Percentiles rank a stretch among this genome's conserved stretches.
These are phyloP conservation scores for Saccharomycopsis hybrid DNA, from an alignment of 1,139 yeast genomes.

Conservation along the genomic window DNA sequence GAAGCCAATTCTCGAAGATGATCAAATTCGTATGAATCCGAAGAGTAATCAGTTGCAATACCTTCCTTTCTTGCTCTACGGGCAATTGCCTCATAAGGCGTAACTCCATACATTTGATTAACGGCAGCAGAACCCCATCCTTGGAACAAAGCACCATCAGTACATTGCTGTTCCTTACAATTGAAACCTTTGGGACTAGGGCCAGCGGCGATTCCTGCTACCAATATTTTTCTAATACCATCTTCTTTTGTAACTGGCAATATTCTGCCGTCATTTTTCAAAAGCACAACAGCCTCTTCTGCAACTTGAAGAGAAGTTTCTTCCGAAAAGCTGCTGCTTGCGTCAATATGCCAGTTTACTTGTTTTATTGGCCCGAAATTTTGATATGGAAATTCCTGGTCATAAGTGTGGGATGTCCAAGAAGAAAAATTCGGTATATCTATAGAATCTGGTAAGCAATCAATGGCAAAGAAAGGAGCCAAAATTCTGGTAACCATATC, in stretches of 20 bases:
- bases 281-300: constrained; percentile 48
- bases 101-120: constrained; percentile 44
- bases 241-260: constrained; percentile 37
- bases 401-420: constrained; percentile 52
- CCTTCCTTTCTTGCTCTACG: constrained; percentile 38
- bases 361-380: constrained; percentile 47
- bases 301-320: constrained; percentile 49
- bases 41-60: constrained; percentile 39
- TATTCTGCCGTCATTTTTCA: constrained; percentile 44
- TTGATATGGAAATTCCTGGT: constrained; percentile 46
- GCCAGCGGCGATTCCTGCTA: constrained; percentile 46
- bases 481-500: constrained; percentile 58
- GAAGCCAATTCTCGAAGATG: constrained; percentile 36
- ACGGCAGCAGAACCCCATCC: constrained; percentile 52
- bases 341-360: constrained; percentile 52
- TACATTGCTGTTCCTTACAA: constrained; percentile 44
- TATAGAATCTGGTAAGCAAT: constrained; percentile 30
- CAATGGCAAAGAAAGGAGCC: constrained; percentile 47
- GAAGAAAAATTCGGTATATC: constrained; percentile 51
- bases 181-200: constrained; percentile 43
- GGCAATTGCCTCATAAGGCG: constrained; percentile 49
- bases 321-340: constrained; percentile 43
- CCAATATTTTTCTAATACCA: constrained; percentile 34
- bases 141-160: constrained; percentile 41
- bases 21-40: constrained; percentile 36